Conservation (phyloP, 2,329 filamentous ascomycete species). For the Xylaria sp. region DNA sequence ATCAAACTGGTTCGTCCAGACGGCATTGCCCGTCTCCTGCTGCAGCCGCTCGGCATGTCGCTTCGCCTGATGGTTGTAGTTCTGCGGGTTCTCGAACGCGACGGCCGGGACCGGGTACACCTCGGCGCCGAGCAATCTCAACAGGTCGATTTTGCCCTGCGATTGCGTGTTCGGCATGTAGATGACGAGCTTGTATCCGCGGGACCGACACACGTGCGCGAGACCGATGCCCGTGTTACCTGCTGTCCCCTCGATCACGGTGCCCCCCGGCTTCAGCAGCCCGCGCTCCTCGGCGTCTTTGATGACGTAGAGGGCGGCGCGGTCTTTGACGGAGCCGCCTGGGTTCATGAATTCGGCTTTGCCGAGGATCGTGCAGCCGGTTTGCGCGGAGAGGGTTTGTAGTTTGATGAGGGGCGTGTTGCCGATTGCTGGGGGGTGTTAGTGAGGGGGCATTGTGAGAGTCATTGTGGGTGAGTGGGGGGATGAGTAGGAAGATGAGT, state of each 20-base stretch:
- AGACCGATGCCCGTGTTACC: conserved; percentile 98
- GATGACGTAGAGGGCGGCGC: conserved; percentile 89
- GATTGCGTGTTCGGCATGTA: conserved; percentile 99
- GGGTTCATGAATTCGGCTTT: conserved; percentile 99
- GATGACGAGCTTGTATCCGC: conserved; percentile 92
- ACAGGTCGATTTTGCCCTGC: conserved; percentile 92
- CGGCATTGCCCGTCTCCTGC: conserved; percentile 56
- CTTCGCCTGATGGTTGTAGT: conserved; percentile 95
- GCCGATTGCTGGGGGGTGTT: conserved; percentile 71
- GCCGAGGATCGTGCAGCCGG: conserved; percentile 87
- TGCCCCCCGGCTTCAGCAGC: conserved; percentile 76
- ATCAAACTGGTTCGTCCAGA: conserved; percentile 99
- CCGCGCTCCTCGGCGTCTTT: conserved; percentile 88
- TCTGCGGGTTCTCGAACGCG: conserved; percentile 87
- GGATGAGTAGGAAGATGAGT: not conserved
- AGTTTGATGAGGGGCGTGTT: conserved; percentile 93
- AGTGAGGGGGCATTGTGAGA: no score
- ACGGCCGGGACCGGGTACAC: conserved; percentile 95
- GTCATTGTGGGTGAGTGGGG: no score
- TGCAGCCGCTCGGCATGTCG: conserved; percentile 81
- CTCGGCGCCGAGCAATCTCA: conserved; percentile 86
- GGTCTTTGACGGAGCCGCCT: conserved; percentile 92
- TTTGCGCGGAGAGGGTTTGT: conserved; percentile 80
- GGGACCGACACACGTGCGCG: conserved; percentile 88
- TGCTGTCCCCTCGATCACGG: conserved; percentile 93